Evolutionary conservation across 2,329 filamentous ascomycete species (phyloP), one percentile per base, ranked within the genome.

Genomic region (Cercospora sp.): DNA sequence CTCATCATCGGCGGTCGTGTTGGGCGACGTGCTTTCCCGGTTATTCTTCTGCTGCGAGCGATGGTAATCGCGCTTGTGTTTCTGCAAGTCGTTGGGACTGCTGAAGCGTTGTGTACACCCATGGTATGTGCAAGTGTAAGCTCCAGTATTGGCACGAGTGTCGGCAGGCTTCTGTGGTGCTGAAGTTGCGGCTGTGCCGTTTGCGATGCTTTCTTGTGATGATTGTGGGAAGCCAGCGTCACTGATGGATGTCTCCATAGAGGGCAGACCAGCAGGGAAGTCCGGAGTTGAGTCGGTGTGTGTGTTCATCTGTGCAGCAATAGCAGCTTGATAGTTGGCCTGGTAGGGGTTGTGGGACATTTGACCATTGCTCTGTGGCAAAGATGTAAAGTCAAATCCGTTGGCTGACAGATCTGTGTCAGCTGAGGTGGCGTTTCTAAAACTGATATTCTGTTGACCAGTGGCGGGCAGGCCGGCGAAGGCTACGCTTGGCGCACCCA

Each of bases 101-200:
- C 96, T 92, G 76, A 99, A 99, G 63, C 95, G 91, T 72, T 91
- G 84, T 0, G 89, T 90, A 77, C 95, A 98, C 10, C 93, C 93
- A 75, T 96, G 93, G 75, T 97, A 97, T 0, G 94, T 97, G 80
- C 95, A 99, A 1, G 94, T 96, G 81, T 97, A 99, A 0, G 94
- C 97, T 12, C 94, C 94, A 20, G 89, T 87, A 72, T 96, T 92
- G 0, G 93, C 91, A 16, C 84, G 83, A 2, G 90, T 89, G 48
- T 88, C 85, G 1, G 82, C 79, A 0, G 93, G 92, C 83, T 87
- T 83, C 70, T 82, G 77, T 30, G 77, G 73, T 63, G 74, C 33
- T 42, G 71, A 70, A 33, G 65, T 73, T 51, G 69, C 57, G 10
- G 63, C 67, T 33, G 74, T 75, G 26, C 73, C 77, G 31, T 55